A percentile compares a stretch with the other conserved stretches of the same genome.
Conservation (phyloP, 352 stramenopile species). For the Pythium dissimile region DNA sequence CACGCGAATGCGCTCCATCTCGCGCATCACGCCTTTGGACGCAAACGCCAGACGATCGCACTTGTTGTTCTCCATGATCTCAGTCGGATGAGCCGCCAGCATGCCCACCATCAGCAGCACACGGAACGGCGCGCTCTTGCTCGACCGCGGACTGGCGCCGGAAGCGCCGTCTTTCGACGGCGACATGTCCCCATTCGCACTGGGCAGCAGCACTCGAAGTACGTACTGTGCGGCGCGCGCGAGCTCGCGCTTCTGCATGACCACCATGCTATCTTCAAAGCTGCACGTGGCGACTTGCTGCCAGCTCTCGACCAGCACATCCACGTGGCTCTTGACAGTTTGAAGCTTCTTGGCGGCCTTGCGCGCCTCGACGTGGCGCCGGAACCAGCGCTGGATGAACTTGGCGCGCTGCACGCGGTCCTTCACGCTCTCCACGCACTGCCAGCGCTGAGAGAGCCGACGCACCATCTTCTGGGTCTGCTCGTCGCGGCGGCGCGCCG, state of each 20-base stretch:
- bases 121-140: conserved; percentile 39
- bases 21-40: conserved; percentile 31
- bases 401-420: conserved; percentile 54
- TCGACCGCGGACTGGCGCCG: conserved; percentile 19
- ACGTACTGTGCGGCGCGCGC: conserved; percentile 47
- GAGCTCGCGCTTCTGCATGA: conserved; percentile 57
- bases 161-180: conserved; percentile 2
- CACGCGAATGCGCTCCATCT: conserved; percentile 34
- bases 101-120: conserved; percentile 75
- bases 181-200: conserved; percentile 8
- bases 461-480: conserved; percentile 50
- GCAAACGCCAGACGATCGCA: conserved; percentile 46
- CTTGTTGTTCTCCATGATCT: conserved; percentile 56
- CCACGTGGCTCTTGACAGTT: conserved; percentile 32
- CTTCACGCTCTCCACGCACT: conserved; percentile 68
- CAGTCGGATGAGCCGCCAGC: conserved; percentile 54
- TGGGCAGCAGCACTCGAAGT: conserved; percentile 48
- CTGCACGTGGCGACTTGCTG: conserved; percentile 26
- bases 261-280: conserved; percentile 63
- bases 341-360: conserved; percentile 35
- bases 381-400: conserved; percentile 77
- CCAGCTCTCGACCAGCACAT: conserved; percentile 43
- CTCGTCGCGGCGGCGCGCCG: conserved; percentile 39
- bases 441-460: conserved; percentile 53
- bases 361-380: conserved; percentile 40